Evolutionary conservation across 2,329 filamentous ascomycete genomes (phyloP).

Genomic region (Didymella pinodella): DNA sequence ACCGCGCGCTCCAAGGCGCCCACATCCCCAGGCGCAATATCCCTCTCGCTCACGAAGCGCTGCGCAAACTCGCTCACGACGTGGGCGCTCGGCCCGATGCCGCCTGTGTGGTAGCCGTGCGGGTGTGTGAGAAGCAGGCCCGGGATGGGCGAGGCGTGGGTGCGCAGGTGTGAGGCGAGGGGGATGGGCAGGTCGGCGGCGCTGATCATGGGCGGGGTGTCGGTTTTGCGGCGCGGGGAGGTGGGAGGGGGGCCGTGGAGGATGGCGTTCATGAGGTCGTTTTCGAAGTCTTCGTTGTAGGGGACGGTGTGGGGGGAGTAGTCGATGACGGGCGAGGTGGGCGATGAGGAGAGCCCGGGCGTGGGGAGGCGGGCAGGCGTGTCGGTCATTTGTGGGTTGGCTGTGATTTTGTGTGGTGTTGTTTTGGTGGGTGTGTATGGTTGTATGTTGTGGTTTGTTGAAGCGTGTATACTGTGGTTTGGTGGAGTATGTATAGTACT

Average conservation of each 20-base stretch:
- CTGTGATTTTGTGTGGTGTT: too few relatives aligned
- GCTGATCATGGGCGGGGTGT: slow-evolving; percentile 36
- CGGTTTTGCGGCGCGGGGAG: slow-evolving; percentile 34
- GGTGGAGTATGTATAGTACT: too few relatives aligned
- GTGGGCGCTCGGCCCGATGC: slow-evolving; percentile 52
- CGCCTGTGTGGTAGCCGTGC: slow-evolving; percentile 58
- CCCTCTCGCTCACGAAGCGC: slow-evolving; percentile 51
- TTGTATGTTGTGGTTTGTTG: too few relatives aligned
- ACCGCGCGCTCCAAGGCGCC: slow-evolving; percentile 49
- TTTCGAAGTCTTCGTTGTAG: slow-evolving; percentile 56
- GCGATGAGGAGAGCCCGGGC: slow-evolving; percentile 39
- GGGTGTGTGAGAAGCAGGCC: slow-evolving; percentile 57
- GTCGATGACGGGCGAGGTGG: slow-evolving; percentile 45
- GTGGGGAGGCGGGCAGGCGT: slow-evolving; percentile 42
- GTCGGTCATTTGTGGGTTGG: slow-evolving; percentile 27
- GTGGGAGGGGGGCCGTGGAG: slow-evolving; percentile 44
- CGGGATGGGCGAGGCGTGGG: slow-evolving; percentile 53
- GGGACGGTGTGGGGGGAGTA: slow-evolving; percentile 55
- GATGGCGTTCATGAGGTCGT: slow-evolving; percentile 53
- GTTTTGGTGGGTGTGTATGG: too few relatives aligned
- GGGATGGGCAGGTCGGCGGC: slow-evolving; percentile 53
- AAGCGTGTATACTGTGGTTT: neutral
- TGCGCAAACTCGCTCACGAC: slow-evolving; percentile 49
- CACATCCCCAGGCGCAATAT: slow-evolving; percentile 39
- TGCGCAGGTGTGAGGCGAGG: slow-evolving; percentile 54